Evolutionary conservation across 495 filamentous ascomycete species (phyloP), one percentile per base, ranked within the genome.

Genomic region (Recurvomyces mirabilis): DNA sequence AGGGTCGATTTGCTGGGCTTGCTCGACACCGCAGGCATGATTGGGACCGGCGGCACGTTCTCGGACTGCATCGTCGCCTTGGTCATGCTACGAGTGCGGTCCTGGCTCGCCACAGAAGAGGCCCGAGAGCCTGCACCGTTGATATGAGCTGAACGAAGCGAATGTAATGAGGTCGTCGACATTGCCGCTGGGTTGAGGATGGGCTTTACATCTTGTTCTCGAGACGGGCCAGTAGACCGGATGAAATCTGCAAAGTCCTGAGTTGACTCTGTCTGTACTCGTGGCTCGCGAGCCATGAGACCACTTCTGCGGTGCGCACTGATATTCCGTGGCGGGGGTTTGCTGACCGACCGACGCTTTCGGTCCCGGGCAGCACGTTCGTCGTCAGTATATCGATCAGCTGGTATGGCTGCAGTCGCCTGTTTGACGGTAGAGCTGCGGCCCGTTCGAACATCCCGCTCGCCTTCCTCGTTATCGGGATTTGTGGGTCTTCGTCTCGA

Each of bases 181-280:
- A 54, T 50, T 32, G 38, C 52, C 4, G 48, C 25, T 11, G 43
- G 25, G 9, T 45, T 40, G 15, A 43, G 14, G 26, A 46, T 20
- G 12, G 51, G 35, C 31, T 60, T 32, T 39, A 51, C 45, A 21
- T 49, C 32, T 31, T 41, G 59, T 7, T 61, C 64, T 19, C 62
- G 63, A 37, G 64, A 55, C 5, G 87, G 84, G n/a, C 82, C 84
- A 18, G 86, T 86, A 11, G 81, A 79, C 46, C 82, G 79, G 57
- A 89, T 79, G 52, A 93, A 93, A 38, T 93, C 82, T 14, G 85
- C 83, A 59, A 94, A 81, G 39, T 93, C 85, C 23, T 72, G 67
- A 21, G 81, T 71, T 0, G 82, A 81, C 34, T 82, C 77, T 4
- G 69, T 63, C 20, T 73, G 65, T 3, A 78, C 59, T 49, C 78